Percentiles rank a stretch among this genome's conserved stretches.
These are phyloP conservation scores for Cryptosporidium sp. DNA, from an alignment of 169 alveolate genomes.

Conservation along the genomic window DNA sequence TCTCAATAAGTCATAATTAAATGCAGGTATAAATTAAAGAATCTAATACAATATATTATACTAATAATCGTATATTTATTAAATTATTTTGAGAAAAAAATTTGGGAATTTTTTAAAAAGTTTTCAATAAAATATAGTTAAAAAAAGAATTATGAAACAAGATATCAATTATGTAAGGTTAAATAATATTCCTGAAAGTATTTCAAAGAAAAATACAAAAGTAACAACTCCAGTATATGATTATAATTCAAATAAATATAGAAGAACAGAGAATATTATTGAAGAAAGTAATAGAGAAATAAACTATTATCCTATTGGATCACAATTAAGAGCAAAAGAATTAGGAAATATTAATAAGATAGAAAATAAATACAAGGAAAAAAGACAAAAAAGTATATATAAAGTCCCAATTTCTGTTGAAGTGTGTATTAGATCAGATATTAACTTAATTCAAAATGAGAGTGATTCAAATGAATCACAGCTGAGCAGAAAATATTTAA, in stretches of 20 bases:
- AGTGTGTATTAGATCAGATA: slow-evolving; percentile 51
- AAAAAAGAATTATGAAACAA: neutral
- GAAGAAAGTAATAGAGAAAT: neutral
- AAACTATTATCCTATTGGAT: neutral
- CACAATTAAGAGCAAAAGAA: neutral
- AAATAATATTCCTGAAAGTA: slow-evolving; percentile 13
- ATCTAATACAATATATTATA: too few species aligned
- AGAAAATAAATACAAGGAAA: neutral
- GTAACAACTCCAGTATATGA: slow-evolving; percentile 28
- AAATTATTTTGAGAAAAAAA: too few species aligned
- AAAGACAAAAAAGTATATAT: slow-evolving; percentile 7
- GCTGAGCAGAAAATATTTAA: neutral
- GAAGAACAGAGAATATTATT: neutral
- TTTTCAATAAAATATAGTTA: too few species aligned
- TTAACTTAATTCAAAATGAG: slow-evolving; percentile 12
- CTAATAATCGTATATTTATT: too few species aligned
- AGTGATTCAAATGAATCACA: slow-evolving; percentile 6
- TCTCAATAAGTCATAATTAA: neutral
- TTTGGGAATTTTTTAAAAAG: neutral
- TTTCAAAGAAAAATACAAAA: neutral
- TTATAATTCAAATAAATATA: slow-evolving; percentile 1
- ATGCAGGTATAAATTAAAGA: neutral
- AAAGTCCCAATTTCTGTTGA: slow-evolving; percentile 68
- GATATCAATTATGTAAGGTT: neutral
- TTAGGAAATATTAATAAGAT: neutral